Base-by-base conservation (phyloP, 164 flowering plant species). In the Liriodendron chinense region DNA sequence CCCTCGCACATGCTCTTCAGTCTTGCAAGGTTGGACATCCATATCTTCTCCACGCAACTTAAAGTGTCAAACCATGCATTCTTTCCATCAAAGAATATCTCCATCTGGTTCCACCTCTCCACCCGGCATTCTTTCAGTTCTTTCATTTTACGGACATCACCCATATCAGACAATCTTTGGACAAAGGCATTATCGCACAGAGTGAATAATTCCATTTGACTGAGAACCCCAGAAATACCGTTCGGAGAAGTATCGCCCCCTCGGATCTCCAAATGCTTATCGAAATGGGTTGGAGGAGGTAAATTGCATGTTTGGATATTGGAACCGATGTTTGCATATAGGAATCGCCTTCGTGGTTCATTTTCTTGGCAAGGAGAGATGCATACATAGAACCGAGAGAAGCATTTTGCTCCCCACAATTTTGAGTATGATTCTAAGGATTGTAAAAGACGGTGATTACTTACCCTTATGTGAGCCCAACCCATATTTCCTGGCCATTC, bases 81-180 rank as follows among this genome's bases (percentile, higher is more conserved):
- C 1, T 65, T 0, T 25, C 70, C 70, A 7, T 9, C 26, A 34
- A 67, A 21, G 12, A 67, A 12, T 0, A 25, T 20, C 21, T 67
- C 47, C 47, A 67, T 26, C 70, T 7, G 6, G 4, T 67, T 7
- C 10, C 70, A 26, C 18, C 26, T 67, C 43, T 28, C 48, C 4
- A 67, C 1, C 47, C 49, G n/a, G 16, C 70, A 67, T 67, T 67
- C 70, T 67, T 25, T 34, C 48, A 67, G 49, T 5, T 67, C 70
- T 9, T 13, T 9, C 47, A 67, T 25, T 12, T 26, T 26, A 14
- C 1, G 1, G 20, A n/a, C 47, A 26, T 47, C 5, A 3, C 22
- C 43, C 21, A 26, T 13, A 28, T 20, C 16, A 5, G 70, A 13
- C 14, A 67, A 16, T 3, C 47, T 67, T 28, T 34, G 2, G 6